phyloP scores from a whole-genome alignment of 805 yeast species.

The Ogataea polymorpha region DNA sequence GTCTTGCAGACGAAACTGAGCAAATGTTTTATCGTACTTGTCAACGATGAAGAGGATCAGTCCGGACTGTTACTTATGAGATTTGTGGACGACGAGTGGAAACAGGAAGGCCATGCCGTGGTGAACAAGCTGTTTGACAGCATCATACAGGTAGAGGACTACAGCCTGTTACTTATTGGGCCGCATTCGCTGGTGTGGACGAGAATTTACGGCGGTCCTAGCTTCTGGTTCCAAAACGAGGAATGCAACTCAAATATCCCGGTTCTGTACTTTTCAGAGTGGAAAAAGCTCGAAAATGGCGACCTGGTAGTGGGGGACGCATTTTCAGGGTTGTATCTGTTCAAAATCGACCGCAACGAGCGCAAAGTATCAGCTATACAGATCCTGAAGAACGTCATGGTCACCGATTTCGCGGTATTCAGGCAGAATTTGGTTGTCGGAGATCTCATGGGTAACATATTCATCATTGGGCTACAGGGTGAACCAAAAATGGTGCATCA shows the following conservation, averaged over 20 bases:
- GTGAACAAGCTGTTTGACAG: slow-evolving; percentile 2
- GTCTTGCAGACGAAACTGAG: background rate
- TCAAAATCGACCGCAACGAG: slow-evolving; percentile 8
- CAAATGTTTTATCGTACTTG: slow-evolving; percentile 15
- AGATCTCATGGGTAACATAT: slow-evolving; percentile 26
- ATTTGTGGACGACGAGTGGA: slow-evolving; percentile 5
- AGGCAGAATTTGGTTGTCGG: slow-evolving; percentile 20
- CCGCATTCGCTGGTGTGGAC: slow-evolving; percentile 4
- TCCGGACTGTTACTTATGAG: slow-evolving; percentile 4
- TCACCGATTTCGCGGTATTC: slow-evolving; percentile 7
- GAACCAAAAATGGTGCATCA: background rate
- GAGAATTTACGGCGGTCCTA: slow-evolving; percentile 1
- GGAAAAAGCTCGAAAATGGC: background rate
- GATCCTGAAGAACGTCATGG: slow-evolving; percentile 10
- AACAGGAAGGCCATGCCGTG: slow-evolving; percentile 4
- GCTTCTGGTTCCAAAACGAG: background rate
- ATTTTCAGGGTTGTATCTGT: slow-evolving; percentile 19
- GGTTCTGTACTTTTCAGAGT: slow-evolving; percentile 4
- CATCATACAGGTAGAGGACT: slow-evolving; percentile 3
- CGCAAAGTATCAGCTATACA: background rate
- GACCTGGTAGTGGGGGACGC: slow-evolving; percentile 20
- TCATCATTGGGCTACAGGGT: slow-evolving; percentile 8
- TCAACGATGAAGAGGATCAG: slow-evolving; percentile 11
- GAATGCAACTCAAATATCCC: background rate
- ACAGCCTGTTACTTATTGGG: slow-evolving; percentile 17